Base-by-base conservation (phyloP, 306 rosid species). In the Begonia loranthoides region DNA sequence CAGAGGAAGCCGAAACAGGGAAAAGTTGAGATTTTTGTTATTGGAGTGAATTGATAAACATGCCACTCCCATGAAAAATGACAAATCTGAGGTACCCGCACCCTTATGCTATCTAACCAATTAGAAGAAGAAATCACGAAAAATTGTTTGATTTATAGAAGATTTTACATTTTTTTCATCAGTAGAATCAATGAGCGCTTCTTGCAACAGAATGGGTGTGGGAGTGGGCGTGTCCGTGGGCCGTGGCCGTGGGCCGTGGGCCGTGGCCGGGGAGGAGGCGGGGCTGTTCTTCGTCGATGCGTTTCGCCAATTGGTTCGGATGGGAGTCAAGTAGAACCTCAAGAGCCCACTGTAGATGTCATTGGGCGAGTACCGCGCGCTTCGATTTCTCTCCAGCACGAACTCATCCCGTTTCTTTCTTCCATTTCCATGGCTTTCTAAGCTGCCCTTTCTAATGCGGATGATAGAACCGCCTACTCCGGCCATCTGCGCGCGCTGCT, bases 131-230 rank as follows among this genome's bases (percentile, higher is more conserved):
- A 33, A 65, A 58, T 67, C 79, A 76, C 66, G 66, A 61, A 45
- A 72, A 17, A 12, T 15, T 17, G 3, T 56, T 17, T 24, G 19
- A 11, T 17, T 39, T 40, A 8, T 24, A 15, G 15, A 40, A 57
- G 51, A 41, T 43, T 19, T 41, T 9, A 21, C 28, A n/a, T 10
- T 13, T 41, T 9, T 34, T 19, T 53, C 54, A 53, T 82, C 70
- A 86, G 67, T 90, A 90, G 81, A 90, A 62, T 61, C 95, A 66
- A 58, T 86, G 90, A 41, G 86, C 94, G 41, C 95, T 86, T 81
- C 94, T 86, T 17, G 99, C 86, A 13, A 86, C 82, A 41, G 99
- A 82, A 57, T 90, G 99, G 19, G 99, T 94, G 54, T 80, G 95
- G 36, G 36, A 28, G 71, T 69, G 86, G 1, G 86, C 67, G 78